Conservation (phyloP, 1,139 yeast genomes). For the Hansenula sp. region DNA sequence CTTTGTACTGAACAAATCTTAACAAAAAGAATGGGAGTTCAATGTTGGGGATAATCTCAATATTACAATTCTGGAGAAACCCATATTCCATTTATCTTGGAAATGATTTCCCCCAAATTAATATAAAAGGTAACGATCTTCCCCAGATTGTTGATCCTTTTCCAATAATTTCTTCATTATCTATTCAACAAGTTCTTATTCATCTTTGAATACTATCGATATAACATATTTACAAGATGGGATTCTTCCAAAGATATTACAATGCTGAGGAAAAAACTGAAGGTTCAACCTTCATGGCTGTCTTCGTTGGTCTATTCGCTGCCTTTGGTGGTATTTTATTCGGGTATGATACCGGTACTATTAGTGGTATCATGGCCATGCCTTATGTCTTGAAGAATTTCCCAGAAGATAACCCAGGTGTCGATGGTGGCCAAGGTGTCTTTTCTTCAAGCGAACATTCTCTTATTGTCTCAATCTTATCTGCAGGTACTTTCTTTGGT, state of each 20-base stretch:
- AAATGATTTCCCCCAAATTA: no score
- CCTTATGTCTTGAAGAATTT: conserved; percentile 40
- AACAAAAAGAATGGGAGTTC: no score
- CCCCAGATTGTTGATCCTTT: not conserved
- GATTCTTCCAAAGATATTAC: conserved; percentile 21
- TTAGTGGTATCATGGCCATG: conserved; percentile 57
- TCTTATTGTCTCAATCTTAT: conserved; percentile 50
- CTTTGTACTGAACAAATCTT: no score
- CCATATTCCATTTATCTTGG: no score
- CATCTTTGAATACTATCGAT: not conserved
- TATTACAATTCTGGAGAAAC: no score
- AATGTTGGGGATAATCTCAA: no score
- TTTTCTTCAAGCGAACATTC: conserved; percentile 58
- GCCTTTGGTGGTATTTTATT: conserved; percentile 55
- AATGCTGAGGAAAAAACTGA: conserved; percentile 26
- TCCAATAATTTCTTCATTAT: not conserved
- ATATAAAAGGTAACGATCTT: no score
- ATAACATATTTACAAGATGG: conserved; percentile 11
- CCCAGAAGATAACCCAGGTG: conserved; percentile 29
- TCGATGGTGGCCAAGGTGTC: conserved; percentile 22
- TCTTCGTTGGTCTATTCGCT: conserved; percentile 35
- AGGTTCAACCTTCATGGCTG: conserved; percentile 28
- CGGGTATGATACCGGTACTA: conserved; percentile 62
- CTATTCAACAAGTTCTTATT: not conserved
- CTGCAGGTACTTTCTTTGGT: conserved; percentile 58